Conservation (phyloP, 2,329 filamentous ascomycete species). For the Diaporthe sp. region DNA sequence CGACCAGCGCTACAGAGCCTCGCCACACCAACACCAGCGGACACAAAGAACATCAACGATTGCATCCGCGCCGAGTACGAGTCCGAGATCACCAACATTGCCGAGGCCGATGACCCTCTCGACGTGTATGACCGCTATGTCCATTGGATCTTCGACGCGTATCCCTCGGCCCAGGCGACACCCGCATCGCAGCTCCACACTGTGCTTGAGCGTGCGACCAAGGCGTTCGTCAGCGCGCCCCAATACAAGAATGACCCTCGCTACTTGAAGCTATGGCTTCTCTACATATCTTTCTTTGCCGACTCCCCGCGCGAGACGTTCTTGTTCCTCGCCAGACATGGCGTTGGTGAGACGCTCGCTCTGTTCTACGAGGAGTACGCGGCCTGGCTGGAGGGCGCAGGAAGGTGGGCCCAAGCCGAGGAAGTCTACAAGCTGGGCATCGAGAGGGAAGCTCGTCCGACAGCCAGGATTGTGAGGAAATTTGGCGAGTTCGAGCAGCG, state of each 20-base stretch:
- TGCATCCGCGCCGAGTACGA: conserved; percentile 88
- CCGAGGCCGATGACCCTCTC: conserved; percentile 93
- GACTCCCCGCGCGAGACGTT: conserved; percentile 95
- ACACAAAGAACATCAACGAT: conserved; percentile 84
- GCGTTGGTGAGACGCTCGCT: conserved; percentile 87
- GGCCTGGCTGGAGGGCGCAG: conserved; percentile 88
- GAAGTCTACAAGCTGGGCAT: conserved; percentile 94
- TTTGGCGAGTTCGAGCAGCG: conserved; percentile 92
- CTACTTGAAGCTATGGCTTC: conserved; percentile 93
- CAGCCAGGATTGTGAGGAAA: conserved; percentile 86
- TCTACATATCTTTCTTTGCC: conserved; percentile 93
- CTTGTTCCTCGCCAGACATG: conserved; percentile 89
- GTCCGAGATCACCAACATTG: conserved; percentile 81
- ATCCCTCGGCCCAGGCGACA: conserved; percentile 93
- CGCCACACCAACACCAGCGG: conserved; percentile 75
- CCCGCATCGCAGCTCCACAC: conserved; percentile 90
- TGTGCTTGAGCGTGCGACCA: conserved; percentile 93
- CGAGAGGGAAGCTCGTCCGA: conserved; percentile 87
- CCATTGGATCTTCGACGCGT: conserved; percentile 95
- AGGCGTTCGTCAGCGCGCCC: conserved; percentile 84
- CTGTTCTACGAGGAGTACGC: conserved; percentile 98
- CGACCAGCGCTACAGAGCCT: conserved; percentile 66
- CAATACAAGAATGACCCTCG: conserved; percentile 97
- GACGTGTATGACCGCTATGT: conserved; percentile 98
- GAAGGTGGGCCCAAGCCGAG: conserved; percentile 90